A percentile compares a stretch with the other conserved stretches of the same genome.
Evolutionary conservation across 768 basidiomycete species (phyloP).

Genomic region (Paxillus involutus): DNA sequence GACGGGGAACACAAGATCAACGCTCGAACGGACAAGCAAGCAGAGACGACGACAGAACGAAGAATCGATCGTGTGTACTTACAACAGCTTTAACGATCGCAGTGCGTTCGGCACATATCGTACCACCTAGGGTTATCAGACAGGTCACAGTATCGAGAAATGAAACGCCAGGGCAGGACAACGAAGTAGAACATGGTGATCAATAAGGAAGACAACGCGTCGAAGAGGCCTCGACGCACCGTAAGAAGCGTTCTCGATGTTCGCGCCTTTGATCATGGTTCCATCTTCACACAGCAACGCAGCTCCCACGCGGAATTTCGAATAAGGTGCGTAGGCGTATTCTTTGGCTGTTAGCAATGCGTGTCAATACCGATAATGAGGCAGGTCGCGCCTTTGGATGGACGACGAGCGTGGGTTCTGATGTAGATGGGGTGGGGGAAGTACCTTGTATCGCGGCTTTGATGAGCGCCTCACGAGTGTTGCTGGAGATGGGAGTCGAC

Average conservation of each 20-base stretch:
- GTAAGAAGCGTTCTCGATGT: slow-evolving; percentile 92
- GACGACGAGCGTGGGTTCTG: not conserved
- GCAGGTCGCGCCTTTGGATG: not conserved
- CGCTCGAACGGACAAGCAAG: no score
- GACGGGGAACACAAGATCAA: no score
- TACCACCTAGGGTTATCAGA: slow-evolving; percentile 56
- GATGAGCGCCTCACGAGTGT: slow-evolving; percentile 51
- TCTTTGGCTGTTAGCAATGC: slow-evolving; percentile 52
- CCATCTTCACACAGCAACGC: slow-evolving; percentile 73
- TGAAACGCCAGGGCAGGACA: no score
- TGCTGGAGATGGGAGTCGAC: slow-evolving; percentile 31
- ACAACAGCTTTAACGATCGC: slow-evolving; percentile 90
- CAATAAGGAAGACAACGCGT: not conserved
- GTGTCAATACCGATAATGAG: not conserved
- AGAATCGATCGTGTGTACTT: slow-evolving; percentile 28
- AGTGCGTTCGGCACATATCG: slow-evolving; percentile 91
- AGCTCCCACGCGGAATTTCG: slow-evolving; percentile 90
- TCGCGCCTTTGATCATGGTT: slow-evolving; percentile 76
- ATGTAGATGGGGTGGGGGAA: slow-evolving; percentile 1
- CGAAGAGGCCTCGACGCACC: slow-evolving; percentile 44
- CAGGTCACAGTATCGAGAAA: not conserved
- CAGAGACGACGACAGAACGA: not conserved
- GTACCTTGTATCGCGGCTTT: slow-evolving; percentile 60
- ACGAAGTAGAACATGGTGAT: not conserved
- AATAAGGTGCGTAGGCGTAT: slow-evolving; percentile 77